Evolutionary conservation across 768 basidiomycete genomes (phyloP).

Genomic region (Boletus coccyginus): DNA sequence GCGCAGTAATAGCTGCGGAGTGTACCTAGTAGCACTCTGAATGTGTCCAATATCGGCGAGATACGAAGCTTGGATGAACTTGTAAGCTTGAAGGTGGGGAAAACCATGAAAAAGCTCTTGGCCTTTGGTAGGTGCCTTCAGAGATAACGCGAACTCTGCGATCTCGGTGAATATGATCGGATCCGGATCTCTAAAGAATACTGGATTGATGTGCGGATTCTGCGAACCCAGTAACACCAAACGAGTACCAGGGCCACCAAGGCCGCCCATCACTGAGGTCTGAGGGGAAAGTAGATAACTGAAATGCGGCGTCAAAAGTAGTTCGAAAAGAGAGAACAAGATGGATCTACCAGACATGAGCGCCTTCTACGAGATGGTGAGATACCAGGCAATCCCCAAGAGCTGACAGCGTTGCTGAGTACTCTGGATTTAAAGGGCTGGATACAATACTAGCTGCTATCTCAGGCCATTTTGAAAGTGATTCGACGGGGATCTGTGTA

Average conservation of each 20-base stretch:
- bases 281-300: conserved; percentile 89
- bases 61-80: conserved; percentile 69
- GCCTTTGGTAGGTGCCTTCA: conserved; percentile 71
- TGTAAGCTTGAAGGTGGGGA: conserved; percentile 85
- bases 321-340: not conserved
- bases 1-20: not conserved
- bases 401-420: conserved; percentile 72
- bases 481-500: conserved; percentile 55
- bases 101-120: conserved; percentile 84
- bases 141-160: conserved; percentile 83
- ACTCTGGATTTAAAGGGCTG: conserved; percentile 64
- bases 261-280: conserved; percentile 68
- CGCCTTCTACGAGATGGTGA: conserved; percentile 77
- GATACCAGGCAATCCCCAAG: conserved; percentile 80
- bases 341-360: conserved; percentile 77
- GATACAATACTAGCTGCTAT: conserved; percentile 80
- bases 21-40: conserved; percentile 70
- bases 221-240: conserved; percentile 72
- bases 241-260: conserved; percentile 64
- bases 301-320: conserved; percentile 4
- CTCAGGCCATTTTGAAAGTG: conserved; percentile 80
- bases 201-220: conserved; percentile 48
- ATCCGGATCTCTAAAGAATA: conserved; percentile 66
- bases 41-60: conserved; percentile 84
- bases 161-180: conserved; percentile 86